Conservation (phyloP, 208 protist species). For the Leishmania major region DNA sequence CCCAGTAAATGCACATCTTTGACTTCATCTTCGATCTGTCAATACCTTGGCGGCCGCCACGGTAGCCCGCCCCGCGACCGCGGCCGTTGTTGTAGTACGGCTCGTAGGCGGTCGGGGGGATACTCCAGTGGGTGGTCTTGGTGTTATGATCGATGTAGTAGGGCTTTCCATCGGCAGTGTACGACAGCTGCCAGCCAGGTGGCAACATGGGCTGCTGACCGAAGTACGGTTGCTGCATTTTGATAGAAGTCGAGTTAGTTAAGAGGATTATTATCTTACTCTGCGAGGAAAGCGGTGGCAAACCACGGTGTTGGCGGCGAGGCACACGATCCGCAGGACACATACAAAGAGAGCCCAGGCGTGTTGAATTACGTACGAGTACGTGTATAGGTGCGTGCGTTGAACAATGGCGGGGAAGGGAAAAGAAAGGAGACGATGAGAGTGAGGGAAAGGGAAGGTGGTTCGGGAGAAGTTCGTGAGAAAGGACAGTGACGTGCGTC, state of each 20-base stretch:
- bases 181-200: conserved; percentile 78
- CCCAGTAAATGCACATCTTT: conserved; percentile 89
- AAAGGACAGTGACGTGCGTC: background rate
- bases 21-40: conserved; percentile 81
- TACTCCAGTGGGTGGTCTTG: conserved; percentile 84
- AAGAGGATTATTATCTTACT: conserved; percentile 30
- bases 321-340: conserved; percentile 1
- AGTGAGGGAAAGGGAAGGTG: background rate
- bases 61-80: conserved; percentile 35
- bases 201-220: conserved; percentile 58
- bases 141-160: conserved; percentile 91
- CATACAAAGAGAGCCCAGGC: background rate
- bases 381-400: conserved; percentile 8
- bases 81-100: conserved; percentile 35
- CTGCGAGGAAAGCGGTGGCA: background rate
- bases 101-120: conserved; percentile 48
- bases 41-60: conserved; percentile 60
- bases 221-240: conserved; percentile 71
- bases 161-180: conserved; percentile 65
- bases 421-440: conserved; percentile 16
- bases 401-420: background rate
- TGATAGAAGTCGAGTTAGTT: conserved; percentile 18
- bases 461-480: conserved; percentile 10
- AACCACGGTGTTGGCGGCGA: background rate
- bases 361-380: conserved; percentile 9